These are phyloP conservation scores for Hypoxylon rubiginosum DNA, from an alignment of 2,329 filamentous ascomycete species.

Conservation along the genomic window DNA sequence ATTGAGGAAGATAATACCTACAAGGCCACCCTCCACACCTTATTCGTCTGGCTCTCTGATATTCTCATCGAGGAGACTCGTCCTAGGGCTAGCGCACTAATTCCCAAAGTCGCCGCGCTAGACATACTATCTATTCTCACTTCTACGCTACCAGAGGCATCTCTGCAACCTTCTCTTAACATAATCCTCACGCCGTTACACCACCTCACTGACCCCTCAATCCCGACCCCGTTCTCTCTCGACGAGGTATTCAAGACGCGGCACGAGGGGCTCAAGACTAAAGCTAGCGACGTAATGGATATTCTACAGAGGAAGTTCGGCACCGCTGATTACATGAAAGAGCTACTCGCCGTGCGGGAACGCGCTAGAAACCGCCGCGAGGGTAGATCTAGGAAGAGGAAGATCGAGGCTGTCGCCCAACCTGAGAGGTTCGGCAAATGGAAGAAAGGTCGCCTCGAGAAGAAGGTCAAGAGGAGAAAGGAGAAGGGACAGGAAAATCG, in stretches of 20 bases:
- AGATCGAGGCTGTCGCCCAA: conserved; percentile 85
- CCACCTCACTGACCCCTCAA: conserved; percentile 85
- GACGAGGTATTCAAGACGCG: conserved; percentile 77
- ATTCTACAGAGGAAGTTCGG: conserved; percentile 88
- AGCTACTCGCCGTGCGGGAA: conserved; percentile 79
- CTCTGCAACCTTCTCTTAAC: conserved; percentile 74
- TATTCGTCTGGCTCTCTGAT: conserved; percentile 83
- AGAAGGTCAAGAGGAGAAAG: conserved; percentile 86
- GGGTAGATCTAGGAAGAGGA: conserved; percentile 83
- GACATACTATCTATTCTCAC: conserved; percentile 79
- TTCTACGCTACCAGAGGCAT: conserved; percentile 68
- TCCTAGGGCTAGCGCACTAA: conserved; percentile 72
- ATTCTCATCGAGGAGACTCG: conserved; percentile 82
- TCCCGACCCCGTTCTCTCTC: conserved; percentile 77
- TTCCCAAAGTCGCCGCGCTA: conserved; percentile 81
- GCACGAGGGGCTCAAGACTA: conserved; percentile 78
- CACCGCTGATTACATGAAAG: conserved; percentile 80
- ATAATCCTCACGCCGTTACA: conserved; percentile 74
- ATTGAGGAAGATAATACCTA: conserved; percentile 56
- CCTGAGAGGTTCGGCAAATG: conserved; percentile 83
- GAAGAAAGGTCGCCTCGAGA: conserved; percentile 87
- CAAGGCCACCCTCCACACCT: conserved; percentile 70
- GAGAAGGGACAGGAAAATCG: conserved; percentile 81
- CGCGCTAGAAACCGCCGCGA: conserved; percentile 79
- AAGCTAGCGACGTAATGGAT: conserved; percentile 83